These are phyloP conservation scores for Candida tallmaniae DNA, from an alignment of 805 yeast species.

Conservation along the genomic window DNA sequence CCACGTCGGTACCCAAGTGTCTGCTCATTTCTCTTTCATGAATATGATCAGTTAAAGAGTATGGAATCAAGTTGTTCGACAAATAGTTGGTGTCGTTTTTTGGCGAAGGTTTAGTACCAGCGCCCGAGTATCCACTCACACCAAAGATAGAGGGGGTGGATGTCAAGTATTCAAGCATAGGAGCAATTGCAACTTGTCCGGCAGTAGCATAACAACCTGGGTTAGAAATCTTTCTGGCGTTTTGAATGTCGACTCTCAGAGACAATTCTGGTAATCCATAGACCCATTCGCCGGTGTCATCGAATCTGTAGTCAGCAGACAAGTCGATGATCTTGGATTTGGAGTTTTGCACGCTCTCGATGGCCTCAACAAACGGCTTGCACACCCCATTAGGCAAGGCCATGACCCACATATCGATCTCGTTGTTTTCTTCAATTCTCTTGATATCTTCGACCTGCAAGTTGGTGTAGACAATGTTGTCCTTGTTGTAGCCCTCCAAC, in stretches of 20 bases:
- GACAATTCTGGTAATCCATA: conserved; percentile 95
- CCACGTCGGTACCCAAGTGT: conserved; percentile 73
- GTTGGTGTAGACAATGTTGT: conserved; percentile 75
- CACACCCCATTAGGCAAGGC: conserved; percentile 98
- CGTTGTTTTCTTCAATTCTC: conserved; percentile 66
- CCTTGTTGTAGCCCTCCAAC: conserved; percentile 82
- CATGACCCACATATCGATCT: conserved; percentile 97
- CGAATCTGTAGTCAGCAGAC: conserved; percentile 95
- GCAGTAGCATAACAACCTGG: conserved; percentile 99
- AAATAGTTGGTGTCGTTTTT: conserved; percentile 80
- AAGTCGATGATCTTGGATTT: conserved; percentile 83
- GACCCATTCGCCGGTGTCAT: conserved; percentile 79
- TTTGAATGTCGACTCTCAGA: conserved; percentile 59
- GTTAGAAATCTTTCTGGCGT: conserved; percentile 80
- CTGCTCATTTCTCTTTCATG: conserved; percentile 91
- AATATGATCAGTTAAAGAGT: conserved; percentile 92
- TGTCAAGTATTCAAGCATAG: conserved; percentile 60
- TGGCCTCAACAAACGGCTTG: conserved; percentile 78
- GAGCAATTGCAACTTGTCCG: conserved; percentile 85
- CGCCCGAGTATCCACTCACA: conserved; percentile 98
- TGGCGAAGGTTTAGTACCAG: conserved; percentile 98
- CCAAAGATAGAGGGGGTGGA: conserved; percentile 89
- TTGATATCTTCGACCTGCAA: conserved; percentile 83
- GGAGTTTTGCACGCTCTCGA: conserved; percentile 59
- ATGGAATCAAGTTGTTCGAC: conserved; percentile 84